Evolutionary conservation across 2,329 filamentous ascomycete genomes (phyloP), one percentile per base, ranked within the genome.

Genomic region (Fusarium vanettenii): DNA sequence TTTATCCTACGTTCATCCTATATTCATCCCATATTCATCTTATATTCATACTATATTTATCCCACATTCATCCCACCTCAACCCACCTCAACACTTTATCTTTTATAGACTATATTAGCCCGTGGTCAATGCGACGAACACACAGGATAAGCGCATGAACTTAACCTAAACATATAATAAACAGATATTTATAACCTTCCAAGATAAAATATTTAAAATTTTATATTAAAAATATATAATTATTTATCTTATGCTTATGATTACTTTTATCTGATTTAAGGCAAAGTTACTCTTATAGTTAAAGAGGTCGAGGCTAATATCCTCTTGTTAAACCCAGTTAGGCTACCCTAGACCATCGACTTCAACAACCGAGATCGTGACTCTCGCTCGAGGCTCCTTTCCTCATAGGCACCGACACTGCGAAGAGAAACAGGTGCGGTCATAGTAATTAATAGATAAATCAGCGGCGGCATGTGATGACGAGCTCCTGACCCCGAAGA

Each of bases 401-500:
- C 29, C 13, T 14, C 7, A 14, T 9, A 10, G 5, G 7, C n/a
- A n/a, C 29, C 11, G 25, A n/a, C 16, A 4, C 9, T n/a, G 16
- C 6, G n/a, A 29, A 52, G 13, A 29, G 18, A 2, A 5, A 31
- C 25, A n/a, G 8, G 6, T 20, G 22, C 5, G 3, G 5, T 13
- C 6, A 7, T 10, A n/a, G 20, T 41, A n/a, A 27, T 14, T 22
- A 25, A 18, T 22, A 6, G 27, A 57, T 18, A 27, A 33, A 39
- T 57, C 35, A 60, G 18, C 16, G 18, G 18, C 14, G 37, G 13
- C 68, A 66, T 65, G 60, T 69, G 57, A 72, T 60, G 22, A 35
- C 22, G 29, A 56, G 56, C 60, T 72, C 16, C 57, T 72, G 60
- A 72, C 72, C 52, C 25, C 3, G 16, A 29, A 14, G 41, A 33